Base-by-base conservation (phyloP, 139 green algal genomes). In the Closterium sp. region DNA sequence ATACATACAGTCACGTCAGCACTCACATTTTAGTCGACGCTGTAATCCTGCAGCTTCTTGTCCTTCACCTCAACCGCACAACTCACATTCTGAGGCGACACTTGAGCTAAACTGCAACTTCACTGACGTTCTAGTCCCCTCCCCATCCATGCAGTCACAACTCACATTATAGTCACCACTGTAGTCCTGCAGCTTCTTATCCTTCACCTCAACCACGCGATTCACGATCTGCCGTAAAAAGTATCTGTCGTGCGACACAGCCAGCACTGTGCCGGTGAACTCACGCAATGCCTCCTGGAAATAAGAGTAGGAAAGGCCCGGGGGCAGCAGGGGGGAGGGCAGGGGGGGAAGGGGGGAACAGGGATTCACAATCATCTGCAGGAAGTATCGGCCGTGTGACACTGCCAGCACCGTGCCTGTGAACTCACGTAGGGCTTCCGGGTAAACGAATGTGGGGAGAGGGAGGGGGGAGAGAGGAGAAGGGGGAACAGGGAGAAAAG, bases 301-400 rank as follows among this genome's bases (percentile, higher is more conserved):
- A 28, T 9, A 85, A 85, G 76, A 30, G 76, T 6, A 85, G 76
- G 76, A 30, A 12, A 85, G 76, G 21, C 64, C 64, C 16, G 6
- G 76, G 76, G 30, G 30, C 1, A 8, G 76, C 1, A 85, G 2
- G 76, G 8, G 3, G 30, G 4, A 33, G n/a, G 6, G 8, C n/a
- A 85, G n/a, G 76, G 30, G 76, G n/a, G 3, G n/a, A 2, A 85
- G 3, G 8, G 76, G 28, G n/a, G 2, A 33, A 85, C 12, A 85
- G 8, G 4, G 95, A 8, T 97, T 99, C 9, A 98, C 97, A 36
- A 99, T 98, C 90, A 97, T 95, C n/a, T 95, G 94, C 64, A 99
- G 91, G 94, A 99, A 99, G 96, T 99, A 99, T 84, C 98, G 95
- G 95, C 99, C 98, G 92, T 99, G 98, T 1, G 95, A 98, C 30